Evolutionary conservation across 345 rosid species (phyloP), one percentile per base, ranked within the genome.

Genomic region (Rubroshorea leprosula): DNA sequence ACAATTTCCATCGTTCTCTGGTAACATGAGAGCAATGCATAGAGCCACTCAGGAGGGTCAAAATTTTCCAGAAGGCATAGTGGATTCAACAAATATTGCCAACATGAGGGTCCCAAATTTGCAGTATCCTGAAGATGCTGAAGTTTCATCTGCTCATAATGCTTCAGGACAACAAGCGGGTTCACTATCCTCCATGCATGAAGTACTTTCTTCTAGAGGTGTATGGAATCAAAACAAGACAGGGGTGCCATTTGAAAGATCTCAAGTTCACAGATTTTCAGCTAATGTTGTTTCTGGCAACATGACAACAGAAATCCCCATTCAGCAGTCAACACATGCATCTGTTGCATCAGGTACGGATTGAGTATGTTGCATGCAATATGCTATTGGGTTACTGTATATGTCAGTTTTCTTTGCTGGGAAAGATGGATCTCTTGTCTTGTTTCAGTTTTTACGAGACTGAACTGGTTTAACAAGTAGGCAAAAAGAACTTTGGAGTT

Each of bases 211-310:
- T 48, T 65, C 81, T 44, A 71, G 77, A 68, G 65, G 63, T 35
- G 52, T 49, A 14, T 74, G 86, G 83, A 78, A 62, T 67, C 83
- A 76, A 56, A 78, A 61, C 62, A 73, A 64, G 63, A 63, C 61
- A 16, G 83, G 80, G 18, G 55, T 72, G 9, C 67, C 77, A 0
- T 70, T 69, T 41, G 86, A 81, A 58, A 73, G 73, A 71, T 69
- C 79, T 44, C 83, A 78, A 57, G 70, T 73, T 63, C 79, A 80
- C 15, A 74, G 81, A 53, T 78, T 81, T 65, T 55, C 84, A 63
- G 52, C 75, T 16, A 76, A 72, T 72, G 52, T 68, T 26, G 60
- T 68, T 64, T 66, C 75, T 54, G 63, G 79, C 29, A 66, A 58
- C 54, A 25, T 62, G 73, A 65, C 55, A 3, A 25, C 79, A 49